These are phyloP conservation scores for Alternaria infectoria DNA, from an alignment of 2,329 filamentous ascomycete species.

Conservation along the genomic window DNA sequence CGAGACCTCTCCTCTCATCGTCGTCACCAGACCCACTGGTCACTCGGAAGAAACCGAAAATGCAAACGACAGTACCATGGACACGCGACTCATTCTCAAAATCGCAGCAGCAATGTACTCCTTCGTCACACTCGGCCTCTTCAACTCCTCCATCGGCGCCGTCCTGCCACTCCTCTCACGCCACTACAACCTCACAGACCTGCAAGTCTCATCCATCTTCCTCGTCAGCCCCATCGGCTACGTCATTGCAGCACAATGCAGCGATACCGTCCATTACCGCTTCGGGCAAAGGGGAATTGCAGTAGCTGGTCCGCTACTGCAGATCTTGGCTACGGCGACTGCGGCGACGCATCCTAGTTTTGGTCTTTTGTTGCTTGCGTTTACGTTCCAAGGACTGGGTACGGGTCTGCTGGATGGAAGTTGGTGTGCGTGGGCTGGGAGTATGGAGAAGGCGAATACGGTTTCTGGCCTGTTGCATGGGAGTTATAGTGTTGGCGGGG, in stretches of 20 bases:
- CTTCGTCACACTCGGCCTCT: conserved; percentile 61
- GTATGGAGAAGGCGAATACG: conserved; percentile 49
- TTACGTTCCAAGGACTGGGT: conserved; percentile 47
- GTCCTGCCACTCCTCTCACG: conserved; percentile 47
- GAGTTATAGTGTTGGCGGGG: conserved; percentile 49
- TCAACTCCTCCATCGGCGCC: conserved; percentile 39
- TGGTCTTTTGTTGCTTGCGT: conserved; percentile 38
- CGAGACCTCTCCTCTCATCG: conserved; percentile 14
- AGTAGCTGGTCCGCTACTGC: conserved; percentile 47
- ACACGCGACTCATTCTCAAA: conserved; percentile 34
- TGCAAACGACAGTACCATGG: not conserved
- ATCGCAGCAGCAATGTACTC: conserved; percentile 63
- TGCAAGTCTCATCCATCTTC: conserved; percentile 55
- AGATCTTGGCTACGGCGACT: conserved; percentile 39
- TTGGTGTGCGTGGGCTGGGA: conserved; percentile 56
- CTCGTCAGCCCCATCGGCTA: conserved; percentile 55
- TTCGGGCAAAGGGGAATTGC: conserved; percentile 55
- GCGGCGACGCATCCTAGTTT: conserved; percentile 44
- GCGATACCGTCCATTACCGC: conserved; percentile 48
- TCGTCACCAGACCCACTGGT: not conserved
- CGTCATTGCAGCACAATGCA: conserved; percentile 50
- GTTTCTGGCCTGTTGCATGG: conserved; percentile 53
- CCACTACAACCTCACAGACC: conserved; percentile 52
- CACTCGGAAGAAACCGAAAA: not conserved
- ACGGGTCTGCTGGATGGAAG: conserved; percentile 53